Conservation (phyloP, 257 asterid species). For the Anisodus acutangulus region DNA sequence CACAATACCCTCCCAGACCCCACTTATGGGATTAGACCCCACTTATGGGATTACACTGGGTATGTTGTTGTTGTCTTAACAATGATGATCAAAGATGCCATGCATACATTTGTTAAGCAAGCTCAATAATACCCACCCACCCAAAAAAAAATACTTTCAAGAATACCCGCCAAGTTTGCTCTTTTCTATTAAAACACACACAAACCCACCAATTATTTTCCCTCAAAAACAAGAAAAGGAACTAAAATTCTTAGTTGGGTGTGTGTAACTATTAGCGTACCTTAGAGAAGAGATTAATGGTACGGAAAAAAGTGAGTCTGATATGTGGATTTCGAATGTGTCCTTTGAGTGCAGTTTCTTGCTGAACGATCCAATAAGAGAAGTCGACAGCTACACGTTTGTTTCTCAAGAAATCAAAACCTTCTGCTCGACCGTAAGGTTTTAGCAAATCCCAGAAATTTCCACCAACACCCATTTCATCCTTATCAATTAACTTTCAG, state of each 20-base stretch:
- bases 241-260: neutral
- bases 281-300: slow-evolving; percentile 83
- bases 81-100: slow-evolving; percentile 13
- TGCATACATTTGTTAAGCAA: neutral
- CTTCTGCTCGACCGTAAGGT: slow-evolving; percentile 71
- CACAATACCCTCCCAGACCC: too few relatives aligned
- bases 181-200: too few relatives aligned
- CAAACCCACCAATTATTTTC: neutral
- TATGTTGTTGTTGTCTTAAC: neutral
- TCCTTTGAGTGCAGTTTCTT: slow-evolving; percentile 87
- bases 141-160: too few relatives aligned
- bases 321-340: slow-evolving; percentile 70
- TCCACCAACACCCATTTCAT: slow-evolving; percentile 84
- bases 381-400: slow-evolving; percentile 95
- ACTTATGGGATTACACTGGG: too few relatives aligned
- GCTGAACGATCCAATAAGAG: slow-evolving; percentile 93
- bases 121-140: neutral
- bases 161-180: neutral
- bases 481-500: neutral
- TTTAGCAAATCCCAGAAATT: slow-evolving; percentile 96
- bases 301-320: slow-evolving; percentile 81
- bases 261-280: slow-evolving; percentile 39
- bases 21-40: too few relatives aligned
- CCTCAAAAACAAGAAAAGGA: neutral
- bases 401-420: slow-evolving; percentile 88